These are phyloP conservation scores for Populus hybrid DNA, from an alignment of 441 rosid genomes.

Conservation along the genomic window DNA sequence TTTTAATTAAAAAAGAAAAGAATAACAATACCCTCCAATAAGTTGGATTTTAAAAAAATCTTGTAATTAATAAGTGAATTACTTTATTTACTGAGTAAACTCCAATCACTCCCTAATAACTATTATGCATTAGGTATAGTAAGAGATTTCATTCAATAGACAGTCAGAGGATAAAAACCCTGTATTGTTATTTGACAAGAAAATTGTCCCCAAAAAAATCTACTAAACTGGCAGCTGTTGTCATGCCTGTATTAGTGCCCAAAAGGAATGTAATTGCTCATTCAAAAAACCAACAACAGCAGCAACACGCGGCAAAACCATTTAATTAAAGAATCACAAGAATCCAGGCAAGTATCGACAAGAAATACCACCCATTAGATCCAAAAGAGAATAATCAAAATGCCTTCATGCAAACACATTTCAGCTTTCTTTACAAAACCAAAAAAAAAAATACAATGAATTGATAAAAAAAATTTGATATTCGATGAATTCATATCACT, in stretches of 20 bases:
- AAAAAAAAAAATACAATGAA: neutral
- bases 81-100: neutral
- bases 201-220: neutral
- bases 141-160: neutral
- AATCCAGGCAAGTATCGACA: conserved; percentile 10
- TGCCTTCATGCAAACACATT: neutral
- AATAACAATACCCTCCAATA: neutral
- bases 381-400: conserved; percentile 5
- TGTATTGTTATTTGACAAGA: neutral
- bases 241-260: neutral
- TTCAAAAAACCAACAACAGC: neutral
- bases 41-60: neutral
- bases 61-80: neutral
- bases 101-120: neutral
- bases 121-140: neutral
- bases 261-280: neutral
- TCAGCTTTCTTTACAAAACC: neutral
- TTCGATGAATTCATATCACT: neutral
- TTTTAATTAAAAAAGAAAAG: neutral
- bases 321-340: conserved; percentile 4
- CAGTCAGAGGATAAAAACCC: neutral
- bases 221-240: neutral
- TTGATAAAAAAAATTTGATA: neutral
- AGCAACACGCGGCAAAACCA: neutral
- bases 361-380: neutral